These are phyloP conservation scores for Aegle marmelos DNA, from an alignment of 345 rosid species.

Conservation along the genomic window DNA sequence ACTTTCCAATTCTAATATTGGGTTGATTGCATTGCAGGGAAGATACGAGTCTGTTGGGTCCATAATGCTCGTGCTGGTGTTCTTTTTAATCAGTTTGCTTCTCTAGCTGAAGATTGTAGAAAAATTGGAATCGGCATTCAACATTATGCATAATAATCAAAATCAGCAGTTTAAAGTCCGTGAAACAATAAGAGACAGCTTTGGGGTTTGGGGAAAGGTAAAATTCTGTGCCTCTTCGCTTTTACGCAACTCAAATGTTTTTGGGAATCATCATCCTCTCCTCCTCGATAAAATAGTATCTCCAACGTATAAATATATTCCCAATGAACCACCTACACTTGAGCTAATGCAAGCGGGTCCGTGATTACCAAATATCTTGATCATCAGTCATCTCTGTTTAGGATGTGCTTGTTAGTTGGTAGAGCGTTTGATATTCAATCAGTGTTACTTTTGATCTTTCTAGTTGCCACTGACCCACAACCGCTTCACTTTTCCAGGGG, in stretches of 20 bases:
- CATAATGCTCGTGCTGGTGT: neutral
- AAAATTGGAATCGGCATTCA: neutral
- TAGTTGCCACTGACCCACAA: neutral
- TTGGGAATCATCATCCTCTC: neutral
- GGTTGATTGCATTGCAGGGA: conserved; percentile 9
- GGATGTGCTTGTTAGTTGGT: neutral
- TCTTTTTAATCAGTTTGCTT: conserved; percentile 5
- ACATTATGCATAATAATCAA: neutral
- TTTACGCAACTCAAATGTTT: conserved; percentile 10
- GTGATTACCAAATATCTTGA: neutral
- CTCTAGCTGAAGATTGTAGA: neutral
- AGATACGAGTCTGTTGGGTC: neutral
- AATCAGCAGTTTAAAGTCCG: neutral
- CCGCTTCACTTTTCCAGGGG: neutral
- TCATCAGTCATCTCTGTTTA: too few species aligned
- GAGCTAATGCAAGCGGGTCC: neutral
- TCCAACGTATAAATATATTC: neutral
- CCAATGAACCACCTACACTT: neutral
- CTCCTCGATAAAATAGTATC: neutral
- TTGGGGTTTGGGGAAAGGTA: conserved; percentile 19
- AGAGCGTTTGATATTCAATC: too few species aligned
- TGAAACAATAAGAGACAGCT: conserved; percentile 4
- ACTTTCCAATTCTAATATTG: neutral
- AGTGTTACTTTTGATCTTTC: neutral
- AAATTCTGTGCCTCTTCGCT: conserved; percentile 19